Evolutionary conservation across 345 rosid species (phyloP), one percentile per base, ranked within the genome.

Genomic region (Citrus cavaleriei): DNA sequence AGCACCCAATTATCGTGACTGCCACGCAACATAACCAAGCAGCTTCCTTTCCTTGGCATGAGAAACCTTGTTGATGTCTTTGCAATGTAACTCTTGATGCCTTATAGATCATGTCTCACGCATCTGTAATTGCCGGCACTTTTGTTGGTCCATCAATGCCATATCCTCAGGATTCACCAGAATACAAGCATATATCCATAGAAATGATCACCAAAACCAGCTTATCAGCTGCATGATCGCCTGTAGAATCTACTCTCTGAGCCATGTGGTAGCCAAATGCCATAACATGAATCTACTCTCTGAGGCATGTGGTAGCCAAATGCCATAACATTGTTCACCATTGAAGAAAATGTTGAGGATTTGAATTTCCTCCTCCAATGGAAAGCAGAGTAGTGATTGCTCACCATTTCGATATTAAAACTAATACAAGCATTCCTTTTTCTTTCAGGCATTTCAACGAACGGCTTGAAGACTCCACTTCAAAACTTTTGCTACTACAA

Each of bases 151-250:
- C 67, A 12, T 82, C 84, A 37, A 83, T 25, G 2, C 63, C 49
- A 59, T 30, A 6, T 66, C 38, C 2, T 73, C 35, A 0, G 70
- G 42, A 51, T 84, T 69, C 34, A 6, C 75, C 0, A 86, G 84
- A 3, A 5, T 58, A 87, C 91, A 88, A 0, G 87, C 84, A 38
- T 38, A 40, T 42, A 75, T 9, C 89, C 86, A 21, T 83, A 80
- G 79, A 64, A 84, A 30, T 89, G 84, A 32, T 32, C n/a, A 84
- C 75, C 22, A 83, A 22, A 4, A 86, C 88, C 77, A 86, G 2
- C 70, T 77, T 81, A 5, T 28, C 72, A 0, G 84, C 81, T 32
- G 34, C 34, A 32, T 32, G 34, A 32, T 32, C 34, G 4, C 34
- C 1, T 4, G 5, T 32, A 32, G 34, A 32, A 32, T 32, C 34